These are phyloP conservation scores for Metarhizium album DNA, from an alignment of 2,329 filamentous ascomycete species.

Conservation along the genomic window DNA sequence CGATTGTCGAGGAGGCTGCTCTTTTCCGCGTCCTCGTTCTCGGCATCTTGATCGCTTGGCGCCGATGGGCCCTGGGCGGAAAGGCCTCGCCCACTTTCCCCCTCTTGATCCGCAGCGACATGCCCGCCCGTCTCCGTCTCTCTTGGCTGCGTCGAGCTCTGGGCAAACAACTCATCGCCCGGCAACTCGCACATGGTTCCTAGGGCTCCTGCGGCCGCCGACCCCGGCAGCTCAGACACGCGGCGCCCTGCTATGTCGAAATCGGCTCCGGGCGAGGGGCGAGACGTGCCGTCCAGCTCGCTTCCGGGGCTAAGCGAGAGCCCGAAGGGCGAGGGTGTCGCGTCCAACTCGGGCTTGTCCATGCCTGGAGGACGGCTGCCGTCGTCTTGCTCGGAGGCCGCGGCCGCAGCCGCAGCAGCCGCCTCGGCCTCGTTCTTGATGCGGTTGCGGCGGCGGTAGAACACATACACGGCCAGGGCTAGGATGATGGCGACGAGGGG, in stretches of 20 bases:
- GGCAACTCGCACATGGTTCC: neutral
- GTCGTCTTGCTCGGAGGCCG: neutral
- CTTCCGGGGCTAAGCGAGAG: neutral
- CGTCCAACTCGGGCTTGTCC: neutral
- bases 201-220: neutral
- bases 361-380: neutral
- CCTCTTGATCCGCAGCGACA: neutral
- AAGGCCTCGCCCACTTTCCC: neutral
- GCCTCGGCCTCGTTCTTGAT: neutral
- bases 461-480: neutral
- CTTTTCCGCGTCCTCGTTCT: too few species aligned
- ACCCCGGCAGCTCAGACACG: neutral
- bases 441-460: neutral
- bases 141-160: neutral
- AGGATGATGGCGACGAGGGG: neutral
- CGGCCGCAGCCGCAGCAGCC: too few species aligned
- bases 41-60: too few species aligned
- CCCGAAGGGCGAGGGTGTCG: neutral
- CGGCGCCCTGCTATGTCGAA: neutral
- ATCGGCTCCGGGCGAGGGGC: neutral
- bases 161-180: neutral
- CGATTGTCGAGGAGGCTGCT: too few species aligned
- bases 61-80: too few species aligned
- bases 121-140: too few species aligned
- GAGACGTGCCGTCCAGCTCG: neutral